These are phyloP conservation scores for Magnusiomyces paraingens DNA, from an alignment of 1,139 yeast genomes.

Conservation along the genomic window DNA sequence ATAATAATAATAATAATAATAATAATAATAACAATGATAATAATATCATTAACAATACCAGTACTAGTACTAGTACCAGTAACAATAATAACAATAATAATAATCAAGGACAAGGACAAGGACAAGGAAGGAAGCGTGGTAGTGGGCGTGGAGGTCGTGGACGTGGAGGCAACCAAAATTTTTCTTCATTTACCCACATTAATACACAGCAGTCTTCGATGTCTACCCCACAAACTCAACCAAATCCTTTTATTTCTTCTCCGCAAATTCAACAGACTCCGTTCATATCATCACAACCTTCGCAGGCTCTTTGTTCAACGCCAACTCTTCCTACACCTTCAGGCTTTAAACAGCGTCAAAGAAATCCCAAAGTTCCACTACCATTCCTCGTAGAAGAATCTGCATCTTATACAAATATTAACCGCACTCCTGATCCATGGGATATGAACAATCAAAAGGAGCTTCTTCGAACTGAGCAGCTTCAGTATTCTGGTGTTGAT, in stretches of 20 bases:
- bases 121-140: neutral
- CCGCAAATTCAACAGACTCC: conserved; percentile 1
- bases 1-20: neutral
- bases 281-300: neutral
- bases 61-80: too few species aligned
- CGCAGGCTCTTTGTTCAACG: conserved; percentile 6
- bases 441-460: conserved; percentile 49
- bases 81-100: neutral
- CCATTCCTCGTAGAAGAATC: conserved; percentile 9
- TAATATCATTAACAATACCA: too few species aligned
- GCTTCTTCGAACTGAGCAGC: conserved; percentile 40
- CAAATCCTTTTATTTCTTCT: too few species aligned
- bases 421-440: conserved; percentile 37
- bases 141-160: neutral
- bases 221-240: too few species aligned
- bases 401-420: conserved; percentile 6
- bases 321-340: conserved; percentile 16
- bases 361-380: neutral
- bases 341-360: conserved; percentile 10
- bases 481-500: conserved; percentile 34
- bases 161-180: neutral
- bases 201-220: too few species aligned
- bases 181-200: too few species aligned
- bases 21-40: too few species aligned
- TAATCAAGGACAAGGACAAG: neutral